Base-by-base conservation (phyloP, 2,329 filamentous ascomycete genomes). In the Leptographium wingfieldii region DNA sequence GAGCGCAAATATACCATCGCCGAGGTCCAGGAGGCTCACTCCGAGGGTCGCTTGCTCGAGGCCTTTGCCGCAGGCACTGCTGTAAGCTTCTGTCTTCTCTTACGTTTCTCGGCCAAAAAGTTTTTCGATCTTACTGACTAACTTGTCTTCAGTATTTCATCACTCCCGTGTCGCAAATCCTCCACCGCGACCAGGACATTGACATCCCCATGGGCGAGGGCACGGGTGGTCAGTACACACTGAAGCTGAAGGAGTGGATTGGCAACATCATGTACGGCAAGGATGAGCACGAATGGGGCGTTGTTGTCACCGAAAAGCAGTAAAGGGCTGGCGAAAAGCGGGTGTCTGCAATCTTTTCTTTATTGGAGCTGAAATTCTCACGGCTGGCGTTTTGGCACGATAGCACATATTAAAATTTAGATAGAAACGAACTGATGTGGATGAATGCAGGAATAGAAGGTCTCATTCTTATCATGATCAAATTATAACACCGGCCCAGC, bases 21-120 rank as follows among this genome's bases (percentile, higher is more conserved):
- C 35, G 91, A 96, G 72, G 73, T 96, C 19, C 69, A 84, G 33
- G 81, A 87, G 69, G 90, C 91, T 1, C 76, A 83, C 31, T 74
- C 80, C 52, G 89, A 96, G 69, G 90, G 88, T 3, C 78, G 91
- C 2, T 72, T 96, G 52, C 71, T 96, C 11, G 92, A 96, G 75
- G 82, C 89, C 1, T 96, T 96, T 69, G 89, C 88, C 9, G 84
- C 88, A 40, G 92, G 92, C 22, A 96, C 92, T 63, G 92, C 92
- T 60, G 85, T 88, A 77, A 77, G 84, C 81, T 88, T 77, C 7
- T 27, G 35, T n/a, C n/a, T 27, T 53, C 52, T 61, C 51, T 46
- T 63, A 43, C 27, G 9, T 25, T 31, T 25, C 55, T 61, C 55
- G 31, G 60, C 35, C 19, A 9, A 12, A 40, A 27, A 22, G 22